These are phyloP conservation scores for Paramecium pentaurelia DNA, from an alignment of 73 alveolate species.

Conservation along the genomic window DNA sequence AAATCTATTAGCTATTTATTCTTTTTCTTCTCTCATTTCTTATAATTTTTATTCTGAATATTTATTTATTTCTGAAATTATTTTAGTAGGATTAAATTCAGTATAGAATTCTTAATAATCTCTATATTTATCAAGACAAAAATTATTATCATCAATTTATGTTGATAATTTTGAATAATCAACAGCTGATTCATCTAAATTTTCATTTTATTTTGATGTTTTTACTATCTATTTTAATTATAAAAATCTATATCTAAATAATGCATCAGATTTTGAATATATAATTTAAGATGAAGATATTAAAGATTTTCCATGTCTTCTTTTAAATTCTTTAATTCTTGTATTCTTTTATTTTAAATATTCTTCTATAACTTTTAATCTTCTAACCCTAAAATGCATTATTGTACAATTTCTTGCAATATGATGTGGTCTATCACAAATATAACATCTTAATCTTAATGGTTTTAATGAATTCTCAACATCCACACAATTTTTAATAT, in stretches of 20 bases:
- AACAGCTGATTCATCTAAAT: background rate
- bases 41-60: background rate
- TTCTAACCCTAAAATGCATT: background rate
- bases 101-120: background rate
- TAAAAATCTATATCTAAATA: background rate
- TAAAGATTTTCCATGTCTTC: background rate
- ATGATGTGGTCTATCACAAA: conserved; percentile 49
- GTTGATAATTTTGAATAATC: background rate
- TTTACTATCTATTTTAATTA: background rate
- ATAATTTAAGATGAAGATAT: background rate
- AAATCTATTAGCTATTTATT: background rate
- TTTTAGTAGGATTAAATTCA: background rate
- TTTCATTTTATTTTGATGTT: background rate
- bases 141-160: background rate
- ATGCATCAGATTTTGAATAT: background rate
- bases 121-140: background rate
- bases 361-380: background rate
- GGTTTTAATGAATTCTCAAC: conserved; percentile 5
- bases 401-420: conserved; percentile 32
- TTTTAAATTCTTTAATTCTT: background rate
- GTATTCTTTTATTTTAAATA: background rate
- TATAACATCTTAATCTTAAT: background rate
- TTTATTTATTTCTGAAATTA: background rate
- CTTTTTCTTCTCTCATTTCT: conserved; percentile 25
- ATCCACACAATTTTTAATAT: background rate